Evolutionary conservation across 1,284 basidiomycete genomes (phyloP), one percentile per base, ranked within the genome.

Genomic region (Tausonia pullulans): DNA sequence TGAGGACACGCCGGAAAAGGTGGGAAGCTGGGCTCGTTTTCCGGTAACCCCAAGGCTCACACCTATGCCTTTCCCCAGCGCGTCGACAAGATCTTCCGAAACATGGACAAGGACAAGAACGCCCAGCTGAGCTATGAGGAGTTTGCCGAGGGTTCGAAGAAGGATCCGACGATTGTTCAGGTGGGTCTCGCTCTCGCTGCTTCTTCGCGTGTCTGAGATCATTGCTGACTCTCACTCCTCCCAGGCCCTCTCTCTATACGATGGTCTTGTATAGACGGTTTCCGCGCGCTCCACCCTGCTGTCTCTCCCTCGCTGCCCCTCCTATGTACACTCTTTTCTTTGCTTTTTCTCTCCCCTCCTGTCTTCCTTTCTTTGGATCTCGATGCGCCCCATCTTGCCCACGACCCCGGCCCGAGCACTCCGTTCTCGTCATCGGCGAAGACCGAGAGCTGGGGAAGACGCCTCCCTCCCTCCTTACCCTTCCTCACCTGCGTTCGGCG

Each of bases 1-100:
- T 75, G 96, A 99, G 78, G 93, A 98, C 79, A 99, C 96, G 16
- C 96, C 96, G 1, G 93, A 98, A 78, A 98, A 98, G 87, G 93
- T 87, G 69, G 58, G 77, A 67, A 10, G n/a, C 55, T 9, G 55
- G 5, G 7, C 11, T 52, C 11, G 10, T 56, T 3, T 14, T 5
- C 40, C n/a, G 41, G 6, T 13, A 14, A 5, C 16, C 11, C 14
- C 55, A 7, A 27, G 13, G 7, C 54, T 11, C 16, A 9, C 39
- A 39, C 40, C 7, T 13, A 6, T 41, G 27, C 16, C 9, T n/a
- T 39, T 4, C 48, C 16, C 27, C 72, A 95, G 91, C 86, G 93
- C 50, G 93, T 97, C 66, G 90, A 95, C 79, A 97, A 97, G 81
- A 94, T 95, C 69, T 95, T 95, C 80, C 81, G 83, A 68, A 90